Base-by-base conservation (phyloP, 2,329 filamentous ascomycete species). In the Talaromyces piceae region DNA sequence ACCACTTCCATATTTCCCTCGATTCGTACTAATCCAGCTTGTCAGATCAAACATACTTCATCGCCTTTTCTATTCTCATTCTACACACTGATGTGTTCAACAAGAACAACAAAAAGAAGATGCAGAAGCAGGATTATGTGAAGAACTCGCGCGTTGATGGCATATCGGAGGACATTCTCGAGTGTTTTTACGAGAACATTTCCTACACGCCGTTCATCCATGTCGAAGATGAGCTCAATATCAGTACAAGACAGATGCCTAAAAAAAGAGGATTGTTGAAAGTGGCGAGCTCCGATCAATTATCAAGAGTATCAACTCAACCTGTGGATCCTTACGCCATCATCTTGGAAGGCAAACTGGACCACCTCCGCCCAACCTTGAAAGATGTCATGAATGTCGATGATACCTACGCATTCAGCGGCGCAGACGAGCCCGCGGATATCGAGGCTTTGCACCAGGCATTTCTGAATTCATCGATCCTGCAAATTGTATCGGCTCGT, bases 31-130 rank as follows among this genome's bases (percentile, higher is more conserved):
- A 37, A 37, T 4, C n/a, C 30, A n/a, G 11, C 55, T 16, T 20
- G 57, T 22, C 58, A 60, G 93, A 97, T 63, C 89, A 96, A 70
- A 91, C 93, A n/a, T 96, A 97, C 67, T 95, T 97, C 62, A 91
- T 97, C 57, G 90, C 91, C 13, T 98, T 98, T 65, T 97, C 91
- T 2, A 83, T 98, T 51, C 80, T 98, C 54, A 96, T 98, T 59
- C 76, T 98, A 28, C 93, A 98, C 62, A 97, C 93, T 0, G 93
- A 98, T 65, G 88, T 95, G n/a, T 97, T 97, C 81, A 98, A 98
- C 76, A 95, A 95, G 71, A 98, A 97, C 74, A 97, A 97, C 73
- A 97, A 97, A 73, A 82, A 93, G 68, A 98, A 98, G 71, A 98
- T 98, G 93, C 90, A 95, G 64, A 94, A 95, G 65, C 73, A 80